Evolutionary conservation across 306 rosid species (phyloP), one percentile per base, ranked within the genome.

Genomic region (Bauhinia variegata): DNA sequence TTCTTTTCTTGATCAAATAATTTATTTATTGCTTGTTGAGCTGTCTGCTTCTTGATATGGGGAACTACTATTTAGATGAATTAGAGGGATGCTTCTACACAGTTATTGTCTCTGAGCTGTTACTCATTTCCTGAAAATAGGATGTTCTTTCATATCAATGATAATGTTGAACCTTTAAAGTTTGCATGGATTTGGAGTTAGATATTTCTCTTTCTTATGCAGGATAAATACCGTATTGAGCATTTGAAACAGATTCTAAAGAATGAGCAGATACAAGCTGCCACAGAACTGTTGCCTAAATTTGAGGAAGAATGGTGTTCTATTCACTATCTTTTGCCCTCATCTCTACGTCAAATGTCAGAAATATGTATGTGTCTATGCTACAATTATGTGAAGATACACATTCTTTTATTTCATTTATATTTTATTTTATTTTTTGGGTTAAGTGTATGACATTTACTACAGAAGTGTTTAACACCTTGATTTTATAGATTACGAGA

Each of bases 291-390:
- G 54, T 70, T 73, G 67, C 79, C 80, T 42, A 42, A 81, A 72
- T 65, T 60, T 52, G 96, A 88, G 76, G 89, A 86, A 78, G 91
- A 87, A 34, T 91, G 95, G 95, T 91, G 96, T 63, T 83, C 76
- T 76, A 60, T 60, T 64, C 97, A 91, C 82, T 61, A 80, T 72
- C 88, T 91, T 76, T 81, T 84, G 52, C 89, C 5, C 44, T 85
- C 96, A 49, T 86, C 97, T 37, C 73, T 91, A 48, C 86, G 79
- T 65, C 89, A 80, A 41, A 80, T 84, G 67, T 79, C 83, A 54
- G 91, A 85, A 77, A 79, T 80, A 73, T 91, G 97, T 91, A 86
- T 18, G 93, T 73, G 30, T 55, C 75, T 46, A 19, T 46, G n/a
- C 34, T 67, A 44, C 54, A 19, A 36, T 68, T 48, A 50, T 67